Percentiles rank a stretch among this genome's conserved stretches.
phyloP scores from a whole-genome alignment of 2,329 filamentous ascomycete genomes.

The Monosporascus sp. region DNA sequence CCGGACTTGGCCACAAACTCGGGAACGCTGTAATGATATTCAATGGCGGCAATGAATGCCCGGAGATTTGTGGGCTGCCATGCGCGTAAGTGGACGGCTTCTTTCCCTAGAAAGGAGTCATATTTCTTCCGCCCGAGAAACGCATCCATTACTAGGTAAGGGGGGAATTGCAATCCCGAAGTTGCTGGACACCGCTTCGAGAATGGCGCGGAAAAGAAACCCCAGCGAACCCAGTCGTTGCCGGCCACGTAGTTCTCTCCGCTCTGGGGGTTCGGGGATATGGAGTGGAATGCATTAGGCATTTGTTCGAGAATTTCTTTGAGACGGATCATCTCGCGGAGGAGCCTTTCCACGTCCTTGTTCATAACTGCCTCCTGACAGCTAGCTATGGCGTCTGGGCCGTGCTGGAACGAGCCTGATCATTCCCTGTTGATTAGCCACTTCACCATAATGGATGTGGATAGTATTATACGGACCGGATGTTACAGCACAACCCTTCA shows the following conservation, averaged over 20 bases:
- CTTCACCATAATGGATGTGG: too few species aligned
- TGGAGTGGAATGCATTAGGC: conserved; percentile 49
- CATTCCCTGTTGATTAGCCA: too few species aligned
- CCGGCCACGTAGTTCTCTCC: conserved; percentile 45
- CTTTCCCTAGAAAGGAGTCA: conserved; percentile 45
- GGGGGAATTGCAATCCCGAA: conserved; percentile 46
- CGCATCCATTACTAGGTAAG: conserved; percentile 49
- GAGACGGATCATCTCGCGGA: conserved; percentile 43
- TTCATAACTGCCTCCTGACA: conserved; percentile 52
- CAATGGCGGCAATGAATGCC: conserved; percentile 49
- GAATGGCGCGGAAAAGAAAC: conserved; percentile 44
- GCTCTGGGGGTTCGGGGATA: conserved; percentile 46
- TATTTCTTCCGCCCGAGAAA: conserved; percentile 47
- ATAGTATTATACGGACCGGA: conserved; percentile 23
- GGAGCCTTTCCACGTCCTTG: conserved; percentile 41
- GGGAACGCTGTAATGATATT: conserved; percentile 48
- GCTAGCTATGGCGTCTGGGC: conserved; percentile 44
- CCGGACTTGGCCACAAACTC: conserved; percentile 47
- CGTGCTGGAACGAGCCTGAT: conserved; percentile 37
- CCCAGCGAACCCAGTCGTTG: conserved; percentile 45
- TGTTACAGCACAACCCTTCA: conserved; percentile 44
- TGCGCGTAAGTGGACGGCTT: conserved; percentile 46
- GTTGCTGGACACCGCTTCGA: conserved; percentile 46
- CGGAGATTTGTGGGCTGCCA: conserved; percentile 49
- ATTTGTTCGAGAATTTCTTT: conserved; percentile 49